Conservation (phyloP, 1,139 yeast species). For the Blastobotrys persicus region DNA sequence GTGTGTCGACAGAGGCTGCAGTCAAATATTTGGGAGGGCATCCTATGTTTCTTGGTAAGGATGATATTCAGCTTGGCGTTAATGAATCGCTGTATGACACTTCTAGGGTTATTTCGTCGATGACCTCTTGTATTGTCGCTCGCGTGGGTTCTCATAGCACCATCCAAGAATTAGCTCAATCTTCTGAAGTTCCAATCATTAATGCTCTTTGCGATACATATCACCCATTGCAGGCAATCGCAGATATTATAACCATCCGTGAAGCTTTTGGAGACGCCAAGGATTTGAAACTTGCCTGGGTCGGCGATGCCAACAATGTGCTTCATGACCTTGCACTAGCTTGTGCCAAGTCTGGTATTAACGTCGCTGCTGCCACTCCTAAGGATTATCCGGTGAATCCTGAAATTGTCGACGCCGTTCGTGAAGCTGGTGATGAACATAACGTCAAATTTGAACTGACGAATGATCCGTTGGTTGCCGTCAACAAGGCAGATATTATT, state of each 20-base stretch:
- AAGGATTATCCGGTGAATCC: conserved; percentile 60
- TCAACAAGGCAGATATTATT: conserved; percentile 68
- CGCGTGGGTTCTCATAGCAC: conserved; percentile 85
- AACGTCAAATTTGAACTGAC: conserved; percentile 60
- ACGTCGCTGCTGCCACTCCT: conserved; percentile 84
- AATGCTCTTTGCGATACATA: conserved; percentile 89
- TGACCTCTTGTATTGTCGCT: conserved; percentile 96
- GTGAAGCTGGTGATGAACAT: conserved; percentile 47
- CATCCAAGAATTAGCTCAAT: conserved; percentile 63
- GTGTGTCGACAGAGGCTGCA: conserved; percentile 94
- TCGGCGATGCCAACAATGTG: conserved; percentile 95
- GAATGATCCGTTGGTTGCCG: conserved; percentile 71
- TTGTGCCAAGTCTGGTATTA: conserved; percentile 78
- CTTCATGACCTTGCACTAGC: conserved; percentile 93
- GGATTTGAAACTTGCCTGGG: conserved; percentile 85
- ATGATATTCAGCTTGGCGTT: conserved; percentile 92
- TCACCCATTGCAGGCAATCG: conserved; percentile 94
- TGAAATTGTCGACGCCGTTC: conserved; percentile 56
- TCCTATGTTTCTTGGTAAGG: conserved; percentile 94
- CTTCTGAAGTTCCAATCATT: conserved; percentile 82
- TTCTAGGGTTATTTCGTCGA: conserved; percentile 82
- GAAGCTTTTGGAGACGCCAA: conserved; percentile 60
- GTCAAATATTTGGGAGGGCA: conserved; percentile 90
- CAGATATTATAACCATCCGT: conserved; percentile 82
- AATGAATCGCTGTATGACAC: conserved; percentile 90